Evolutionary conservation across 2,329 filamentous ascomycete genomes (phyloP).

Genomic region (Paracamarosporium sp.): DNA sequence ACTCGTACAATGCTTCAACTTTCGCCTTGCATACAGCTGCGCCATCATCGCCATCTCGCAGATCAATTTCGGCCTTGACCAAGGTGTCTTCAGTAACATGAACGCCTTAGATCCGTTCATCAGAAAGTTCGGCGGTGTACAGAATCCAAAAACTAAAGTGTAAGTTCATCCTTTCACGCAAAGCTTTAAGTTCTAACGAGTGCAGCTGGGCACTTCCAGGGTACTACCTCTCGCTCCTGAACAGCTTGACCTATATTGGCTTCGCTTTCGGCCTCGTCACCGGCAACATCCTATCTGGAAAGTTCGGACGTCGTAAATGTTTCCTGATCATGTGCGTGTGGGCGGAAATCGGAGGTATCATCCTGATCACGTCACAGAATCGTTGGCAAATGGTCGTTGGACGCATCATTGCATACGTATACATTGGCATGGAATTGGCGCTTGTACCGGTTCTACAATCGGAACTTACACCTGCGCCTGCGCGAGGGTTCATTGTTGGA

Average conservation of each 20-base stretch:
- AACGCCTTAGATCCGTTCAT: conserved; percentile 10
- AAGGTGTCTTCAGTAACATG: conserved; percentile 11
- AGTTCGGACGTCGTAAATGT: conserved; percentile 2
- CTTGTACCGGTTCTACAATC: conserved; percentile 21
- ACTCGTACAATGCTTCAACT: conserved; percentile 9
- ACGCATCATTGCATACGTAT: conserved; percentile 19
- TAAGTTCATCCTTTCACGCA: neutral
- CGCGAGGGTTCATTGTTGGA: conserved; percentile 13
- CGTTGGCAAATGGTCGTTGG: conserved; percentile 8
- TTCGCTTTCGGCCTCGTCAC: conserved; percentile 12
- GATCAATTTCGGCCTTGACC: conserved; percentile 13
- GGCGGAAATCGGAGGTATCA: conserved; percentile 15
- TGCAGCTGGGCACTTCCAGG: conserved; percentile 1
- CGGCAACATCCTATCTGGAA: conserved; percentile 7
- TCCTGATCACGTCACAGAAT: conserved; percentile 17
- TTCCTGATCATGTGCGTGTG: conserved; percentile 9
- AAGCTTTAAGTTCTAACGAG: too few species aligned
- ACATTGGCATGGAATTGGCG: conserved; percentile 25
- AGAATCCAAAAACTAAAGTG: neutral
- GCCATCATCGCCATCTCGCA: conserved; percentile 12
- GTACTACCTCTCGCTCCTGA: conserved; percentile 10
- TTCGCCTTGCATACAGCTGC: conserved; percentile 4
- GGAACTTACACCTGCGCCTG: conserved; percentile 19
- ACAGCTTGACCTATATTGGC: conserved; percentile 9
- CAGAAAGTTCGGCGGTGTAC: conserved; percentile 7